Percentiles rank a stretch among this genome's conserved stretches.
These are phyloP conservation scores for Trichomonas gallinae DNA, from an alignment of 208 protist genomes.

Conservation along the genomic window DNA sequence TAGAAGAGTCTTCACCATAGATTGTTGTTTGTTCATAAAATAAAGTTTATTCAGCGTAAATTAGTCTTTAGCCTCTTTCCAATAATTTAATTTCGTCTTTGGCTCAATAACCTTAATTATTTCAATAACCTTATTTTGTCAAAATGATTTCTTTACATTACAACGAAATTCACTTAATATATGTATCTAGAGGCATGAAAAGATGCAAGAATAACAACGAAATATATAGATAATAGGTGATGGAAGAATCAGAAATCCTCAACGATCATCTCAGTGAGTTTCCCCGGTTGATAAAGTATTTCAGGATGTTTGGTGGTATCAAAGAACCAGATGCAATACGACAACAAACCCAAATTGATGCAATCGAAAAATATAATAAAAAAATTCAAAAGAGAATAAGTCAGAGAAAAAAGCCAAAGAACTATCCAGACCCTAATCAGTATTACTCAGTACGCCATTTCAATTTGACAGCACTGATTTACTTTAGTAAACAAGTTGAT, in stretches of 20 bases:
- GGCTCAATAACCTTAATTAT: too few relatives aligned
- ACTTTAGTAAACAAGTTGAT: neutral
- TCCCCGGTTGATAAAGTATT: neutral
- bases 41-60: too few relatives aligned
- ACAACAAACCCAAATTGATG: neutral
- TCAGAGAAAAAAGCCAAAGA: neutral
- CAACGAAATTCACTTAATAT: too few relatives aligned
- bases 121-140: too few relatives aligned
- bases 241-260: neutral
- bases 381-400: neutral
- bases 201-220: too few relatives aligned
- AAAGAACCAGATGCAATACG: neutral
- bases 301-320: neutral
- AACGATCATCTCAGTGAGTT: neutral
- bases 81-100: too few relatives aligned
- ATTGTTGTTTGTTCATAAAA: too few relatives aligned
- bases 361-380: neutral
- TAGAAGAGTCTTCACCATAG: too few relatives aligned
- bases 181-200: too few relatives aligned
- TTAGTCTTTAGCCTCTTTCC: too few relatives aligned
- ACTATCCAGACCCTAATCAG: neutral
- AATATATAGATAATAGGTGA: too few relatives aligned
- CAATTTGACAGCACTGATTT: neutral
- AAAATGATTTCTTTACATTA: too few relatives aligned
- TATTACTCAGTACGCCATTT: neutral